Base-by-base conservation (phyloP, 106 monocot genomes). In the Dendrobium chrysotoxum region DNA sequence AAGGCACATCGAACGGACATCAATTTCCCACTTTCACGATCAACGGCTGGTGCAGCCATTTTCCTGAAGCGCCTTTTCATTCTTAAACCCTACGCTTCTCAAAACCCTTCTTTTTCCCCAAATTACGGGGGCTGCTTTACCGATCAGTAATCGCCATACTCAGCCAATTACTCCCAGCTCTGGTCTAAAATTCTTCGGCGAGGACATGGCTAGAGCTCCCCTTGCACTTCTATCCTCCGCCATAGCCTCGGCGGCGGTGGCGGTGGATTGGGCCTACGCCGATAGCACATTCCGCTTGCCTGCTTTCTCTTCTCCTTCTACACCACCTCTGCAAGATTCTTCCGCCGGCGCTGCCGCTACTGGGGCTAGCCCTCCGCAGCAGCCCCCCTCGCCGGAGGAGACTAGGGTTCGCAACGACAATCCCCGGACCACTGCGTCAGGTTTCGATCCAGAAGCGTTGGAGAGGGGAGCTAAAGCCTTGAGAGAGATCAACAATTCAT, bases 391-490 rank as follows among this genome's bases (percentile, higher is more conserved):
- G 53, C 42, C 39, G 7, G 45, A 84, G 81, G 78, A 90, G 79
- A 7, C 79, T 50, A 85, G 76, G 82, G 86, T 80, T 17, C 71
- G 91, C 45, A 92, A 91, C 46, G 88, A 94, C 74, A 89, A 95
- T 41, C 94, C 97, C 0, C 84, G 94, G 72, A 94, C 94, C 21
- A 89, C 92, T 0, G 92, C 97, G 4, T 78, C 97, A 4, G 97
- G 97, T 47, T 98, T 98, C 66, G 94, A 98, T 64, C 97, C 97
- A 16, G 97, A 91, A 74, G 86, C 97, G 39, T 88, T 98, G 70
- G 92, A 92, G 82, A 87, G 94, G 76, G 97, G 94, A 1, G 94
- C 89, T 18, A 83, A 81, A 78, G 91, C 89, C n/a, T 76, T 98
- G 66, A 46, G 77, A 46, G 89, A 92, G 89, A 91, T 98, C 81